Evolutionary conservation across 2,329 filamentous ascomycete genomes (phyloP).

Genomic region (Cladosporium phlei): DNA sequence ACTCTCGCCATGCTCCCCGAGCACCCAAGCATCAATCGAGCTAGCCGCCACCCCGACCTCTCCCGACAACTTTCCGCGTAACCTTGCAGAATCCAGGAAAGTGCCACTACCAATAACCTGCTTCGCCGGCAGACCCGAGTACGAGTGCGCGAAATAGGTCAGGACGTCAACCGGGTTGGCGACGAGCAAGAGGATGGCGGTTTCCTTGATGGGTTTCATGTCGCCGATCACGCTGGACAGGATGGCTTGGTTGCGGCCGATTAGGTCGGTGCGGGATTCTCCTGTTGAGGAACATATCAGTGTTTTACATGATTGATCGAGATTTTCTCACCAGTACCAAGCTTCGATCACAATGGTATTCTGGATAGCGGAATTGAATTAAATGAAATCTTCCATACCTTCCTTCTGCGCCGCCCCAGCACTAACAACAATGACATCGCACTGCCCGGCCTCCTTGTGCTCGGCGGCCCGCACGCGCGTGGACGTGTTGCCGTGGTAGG

Average conservation of each 20-base stretch:
- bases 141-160: constrained; percentile 46
- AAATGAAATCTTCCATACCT: too few relatives aligned
- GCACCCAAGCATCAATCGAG: constrained; percentile 41
- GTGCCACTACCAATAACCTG: constrained; percentile 54
- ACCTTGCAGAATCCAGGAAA: constrained; percentile 48
- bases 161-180: constrained; percentile 54
- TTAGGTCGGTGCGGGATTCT: constrained; percentile 43
- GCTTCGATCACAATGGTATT: too few relatives aligned
- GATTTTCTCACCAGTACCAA: too few relatives aligned
- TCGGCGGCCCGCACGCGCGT: constrained; percentile 44
- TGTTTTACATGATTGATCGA: too few relatives aligned
- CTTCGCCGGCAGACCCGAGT: constrained; percentile 44
- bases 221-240: constrained; percentile 44
- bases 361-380: too few relatives aligned
- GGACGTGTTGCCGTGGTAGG: constrained; percentile 40
- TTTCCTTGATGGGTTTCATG: constrained; percentile 46
- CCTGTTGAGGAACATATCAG: constrained; percentile 17
- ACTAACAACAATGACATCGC: constrained; percentile 52
- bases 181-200: constrained; percentile 49
- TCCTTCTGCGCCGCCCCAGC: constrained; percentile 50
- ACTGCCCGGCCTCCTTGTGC: constrained; percentile 47
- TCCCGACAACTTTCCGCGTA: constrained; percentile 43
- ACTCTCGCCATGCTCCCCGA: constrained; percentile 48
- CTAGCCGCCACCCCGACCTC: constrained; percentile 37
- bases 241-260: constrained; percentile 47